Evolutionary conservation across 2,329 filamentous ascomycete species (phyloP), one percentile per base, ranked within the genome.

Genomic region (Pseudogymnoascus sp.): DNA sequence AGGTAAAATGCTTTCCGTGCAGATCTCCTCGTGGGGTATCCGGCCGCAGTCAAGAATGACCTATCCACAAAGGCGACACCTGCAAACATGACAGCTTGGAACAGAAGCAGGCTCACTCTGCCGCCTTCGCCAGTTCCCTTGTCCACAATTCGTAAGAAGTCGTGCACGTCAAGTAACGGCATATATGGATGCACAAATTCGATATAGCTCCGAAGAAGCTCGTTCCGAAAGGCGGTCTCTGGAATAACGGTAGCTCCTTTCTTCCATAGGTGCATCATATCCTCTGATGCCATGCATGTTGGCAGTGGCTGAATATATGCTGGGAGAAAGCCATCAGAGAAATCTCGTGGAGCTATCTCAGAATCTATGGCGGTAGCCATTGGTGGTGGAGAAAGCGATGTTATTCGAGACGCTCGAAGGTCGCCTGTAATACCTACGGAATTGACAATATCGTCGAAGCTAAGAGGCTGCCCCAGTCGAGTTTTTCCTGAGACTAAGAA

Each of bases 81-180:
- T 2, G 90, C 87, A 72, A 96, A 97, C 90, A 96, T 94, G 70
- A 96, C 87, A 9, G 92, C 89, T 73, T 96, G 92, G 75, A 95
- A 96, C 2, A 96, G 78, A 63, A 96, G 84, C 67, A 97, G 78
- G 76, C 92, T 96, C 70, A 91, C 81, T 71, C 87, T 87, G 14
- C 86, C 85, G 67, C 84, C 80, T 58, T 82, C 80, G 14, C 88
- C 88, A 73, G 93, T 87, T 11, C 80, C 79, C 60, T 80, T 78
- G 69, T 85, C 84, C 68, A 91, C 79, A 59, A 81, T 78, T 61
- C 76, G 72, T 63, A 87, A 70, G 67, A 87, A 82, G 72, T 83
- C 75, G 72, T 84, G 73, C 72, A 86, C 70, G 78, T 89, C 91
- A 66, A 96, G 78, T 30, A 96, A 79, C 19, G 92, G 92, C 89